A percentile compares a stretch with the other conserved stretches of the same genome.
Evolutionary conservation across 306 rosid species (phyloP).

Genomic region (Fragaria ananassa): DNA sequence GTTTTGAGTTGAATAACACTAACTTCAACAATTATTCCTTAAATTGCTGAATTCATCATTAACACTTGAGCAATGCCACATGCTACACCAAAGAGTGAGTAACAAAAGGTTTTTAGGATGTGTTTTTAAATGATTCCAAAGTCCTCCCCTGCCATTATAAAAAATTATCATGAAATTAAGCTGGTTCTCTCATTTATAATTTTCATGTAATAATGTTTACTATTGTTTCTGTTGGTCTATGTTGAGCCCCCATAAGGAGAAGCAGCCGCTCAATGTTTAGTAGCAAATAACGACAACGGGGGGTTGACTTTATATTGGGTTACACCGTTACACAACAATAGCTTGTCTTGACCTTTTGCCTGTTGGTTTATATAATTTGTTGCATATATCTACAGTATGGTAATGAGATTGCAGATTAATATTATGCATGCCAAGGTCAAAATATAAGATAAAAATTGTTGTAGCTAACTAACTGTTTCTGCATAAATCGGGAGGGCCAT

Average conservation of each 20-base stretch:
- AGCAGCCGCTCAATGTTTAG: not conserved
- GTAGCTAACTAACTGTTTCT: not conserved
- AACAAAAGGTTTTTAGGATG: not conserved
- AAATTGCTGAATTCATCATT: not conserved
- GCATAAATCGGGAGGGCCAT: no score
- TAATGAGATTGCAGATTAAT: not conserved
- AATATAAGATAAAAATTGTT: not conserved
- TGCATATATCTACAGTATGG: not conserved
- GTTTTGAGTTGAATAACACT: not conserved
- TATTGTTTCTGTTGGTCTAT: not conserved
- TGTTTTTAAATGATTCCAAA: not conserved
- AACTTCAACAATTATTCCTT: not conserved
- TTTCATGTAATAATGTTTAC: not conserved
- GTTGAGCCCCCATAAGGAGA: not conserved
- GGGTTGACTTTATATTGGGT: not conserved
- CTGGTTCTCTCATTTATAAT: not conserved
- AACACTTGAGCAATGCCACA: not conserved
- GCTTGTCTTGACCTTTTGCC: not conserved
- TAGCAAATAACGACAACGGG: not conserved
- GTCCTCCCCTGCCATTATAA: not conserved
- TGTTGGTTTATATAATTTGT: not conserved
- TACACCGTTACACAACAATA: not conserved
- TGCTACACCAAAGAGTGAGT: not conserved
- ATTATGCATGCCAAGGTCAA: constrained; percentile 1
- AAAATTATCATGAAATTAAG: not conserved